Evolutionary conservation across 148 eudicot genomes (phyloP).

Genomic region (Drosera capensis): DNA sequence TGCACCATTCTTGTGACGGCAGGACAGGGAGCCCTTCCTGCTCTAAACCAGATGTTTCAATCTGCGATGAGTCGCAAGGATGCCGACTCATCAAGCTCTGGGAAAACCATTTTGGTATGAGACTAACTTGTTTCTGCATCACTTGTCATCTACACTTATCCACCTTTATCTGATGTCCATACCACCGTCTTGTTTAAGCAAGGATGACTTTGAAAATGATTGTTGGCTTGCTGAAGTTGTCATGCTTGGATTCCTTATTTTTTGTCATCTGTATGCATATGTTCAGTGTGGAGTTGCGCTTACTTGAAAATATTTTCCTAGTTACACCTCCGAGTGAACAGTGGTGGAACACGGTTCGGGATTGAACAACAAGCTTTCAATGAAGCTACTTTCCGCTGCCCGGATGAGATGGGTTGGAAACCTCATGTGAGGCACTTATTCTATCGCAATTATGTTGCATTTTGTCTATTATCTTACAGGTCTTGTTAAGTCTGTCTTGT

Average conservation of each 20-base stretch:
- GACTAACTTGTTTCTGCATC: conserved; percentile 15
- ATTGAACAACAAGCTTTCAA: conserved; percentile 71
- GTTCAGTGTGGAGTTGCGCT: background rate
- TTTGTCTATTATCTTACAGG: background rate
- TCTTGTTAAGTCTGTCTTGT: background rate
- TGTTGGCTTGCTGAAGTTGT: too few species aligned
- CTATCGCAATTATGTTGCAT: background rate
- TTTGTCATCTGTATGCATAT: too few species aligned
- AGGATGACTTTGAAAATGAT: too few species aligned
- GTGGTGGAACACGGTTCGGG: conserved; percentile 66
- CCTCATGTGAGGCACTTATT: conserved; percentile 47
- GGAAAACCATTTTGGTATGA: conserved; percentile 43
- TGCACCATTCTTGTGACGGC: conserved; percentile 19
- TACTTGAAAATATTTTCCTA: conserved; percentile 19
- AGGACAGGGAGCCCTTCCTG: conserved; percentile 37
- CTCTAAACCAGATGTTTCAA: conserved; percentile 21
- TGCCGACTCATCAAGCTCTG: conserved; percentile 12
- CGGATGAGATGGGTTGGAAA: conserved; percentile 95
- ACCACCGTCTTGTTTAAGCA: too few species aligned
- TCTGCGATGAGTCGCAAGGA: conserved; percentile 16
- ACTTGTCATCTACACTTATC: too few species aligned
- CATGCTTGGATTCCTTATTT: too few species aligned
- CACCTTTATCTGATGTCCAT: too few species aligned
- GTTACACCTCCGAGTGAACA: conserved; percentile 58
- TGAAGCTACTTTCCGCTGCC: conserved; percentile 86